Conservation (phyloP, 163 green algal species). For the Scenedesmus sp. region DNA sequence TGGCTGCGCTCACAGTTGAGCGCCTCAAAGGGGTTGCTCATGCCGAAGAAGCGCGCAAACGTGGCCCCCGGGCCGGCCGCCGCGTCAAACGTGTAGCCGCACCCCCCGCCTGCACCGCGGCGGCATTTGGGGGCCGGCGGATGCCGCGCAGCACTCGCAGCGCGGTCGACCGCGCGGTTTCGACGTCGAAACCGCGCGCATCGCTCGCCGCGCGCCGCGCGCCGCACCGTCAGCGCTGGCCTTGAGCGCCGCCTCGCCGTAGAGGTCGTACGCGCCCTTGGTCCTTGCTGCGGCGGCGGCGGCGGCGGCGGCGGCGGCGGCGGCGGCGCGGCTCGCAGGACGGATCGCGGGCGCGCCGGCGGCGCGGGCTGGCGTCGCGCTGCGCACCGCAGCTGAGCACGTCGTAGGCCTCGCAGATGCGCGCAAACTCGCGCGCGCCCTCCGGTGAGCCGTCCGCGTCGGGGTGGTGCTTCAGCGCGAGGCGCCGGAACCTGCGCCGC, state of each 20-base stretch:
- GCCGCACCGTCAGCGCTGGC: slow-evolving; percentile 62
- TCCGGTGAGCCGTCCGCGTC: slow-evolving; percentile 63
- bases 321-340: too few relatives aligned
- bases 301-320: neutral
- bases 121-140: too few relatives aligned
- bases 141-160: neutral
- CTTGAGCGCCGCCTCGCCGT: slow-evolving; percentile 81
- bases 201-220: slow-evolving; percentile 19
- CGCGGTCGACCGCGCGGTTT: too few relatives aligned
- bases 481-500: slow-evolving; percentile 73
- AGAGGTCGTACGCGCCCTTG: slow-evolving; percentile 81
- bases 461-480: slow-evolving; percentile 82
- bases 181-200: too few relatives aligned
- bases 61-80: slow-evolving; percentile 55
- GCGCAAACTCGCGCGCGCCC: slow-evolving; percentile 61
- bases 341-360: too few relatives aligned
- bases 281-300: slow-evolving; percentile 68
- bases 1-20: slow-evolving; percentile 59
- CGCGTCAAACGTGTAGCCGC: slow-evolving; percentile 57
- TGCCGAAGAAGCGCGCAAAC: slow-evolving; percentile 83
- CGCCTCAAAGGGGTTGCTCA: slow-evolving; percentile 81
- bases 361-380: too few relatives aligned
- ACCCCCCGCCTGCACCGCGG: slow-evolving; percentile 66
- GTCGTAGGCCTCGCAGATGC: slow-evolving; percentile 82
- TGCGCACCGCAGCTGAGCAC: slow-evolving; percentile 79